Percentiles rank a stretch among this genome's conserved stretches.
These are phyloP conservation scores for Cordyceps tenuipes DNA, from an alignment of 2,329 filamentous ascomycete species.

Conservation along the genomic window DNA sequence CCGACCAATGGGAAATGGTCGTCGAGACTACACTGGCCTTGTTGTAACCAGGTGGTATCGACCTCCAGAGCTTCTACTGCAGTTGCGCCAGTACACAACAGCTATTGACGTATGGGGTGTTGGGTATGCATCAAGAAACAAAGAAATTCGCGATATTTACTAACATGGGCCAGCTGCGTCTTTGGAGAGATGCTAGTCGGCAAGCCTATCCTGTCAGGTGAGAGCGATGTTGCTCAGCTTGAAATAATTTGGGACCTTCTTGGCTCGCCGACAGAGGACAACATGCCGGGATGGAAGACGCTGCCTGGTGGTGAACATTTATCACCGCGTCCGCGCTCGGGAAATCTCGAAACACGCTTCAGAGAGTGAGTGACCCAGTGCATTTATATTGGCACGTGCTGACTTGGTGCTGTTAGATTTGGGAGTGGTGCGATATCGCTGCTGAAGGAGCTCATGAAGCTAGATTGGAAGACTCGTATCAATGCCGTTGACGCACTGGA, in stretches of 20 bases:
- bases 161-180: conserved; percentile 60
- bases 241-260: conserved; percentile 91
- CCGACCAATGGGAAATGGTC: conserved; percentile 72
- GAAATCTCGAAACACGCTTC: conserved; percentile 67
- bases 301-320: conserved; percentile 76
- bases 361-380: conserved; percentile 48
- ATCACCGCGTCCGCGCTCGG: conserved; percentile 49
- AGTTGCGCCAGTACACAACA: conserved; percentile 86
- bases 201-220: conserved; percentile 85
- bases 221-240: conserved; percentile 81
- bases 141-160: not conserved
- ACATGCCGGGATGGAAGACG: conserved; percentile 82
- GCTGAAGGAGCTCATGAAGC: conserved; percentile 70
- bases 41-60: conserved; percentile 97
- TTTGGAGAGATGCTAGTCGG: conserved; percentile 96
- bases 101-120: conserved; percentile 98
- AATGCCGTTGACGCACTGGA: conserved; percentile 91
- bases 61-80: conserved; percentile 83
- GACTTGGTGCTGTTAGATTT: conserved; percentile 35
- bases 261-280: conserved; percentile 80
- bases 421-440: conserved; percentile 68
- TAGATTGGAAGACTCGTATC: conserved; percentile 82
- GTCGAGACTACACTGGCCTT: conserved; percentile 87
- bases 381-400: conserved; percentile 10
- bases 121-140: conserved; percentile 50